Percentiles rank a stretch among this genome's conserved stretches.
phyloP scores from a whole-genome alignment of 306 rosid species.

The Hippophae tibetana region DNA sequence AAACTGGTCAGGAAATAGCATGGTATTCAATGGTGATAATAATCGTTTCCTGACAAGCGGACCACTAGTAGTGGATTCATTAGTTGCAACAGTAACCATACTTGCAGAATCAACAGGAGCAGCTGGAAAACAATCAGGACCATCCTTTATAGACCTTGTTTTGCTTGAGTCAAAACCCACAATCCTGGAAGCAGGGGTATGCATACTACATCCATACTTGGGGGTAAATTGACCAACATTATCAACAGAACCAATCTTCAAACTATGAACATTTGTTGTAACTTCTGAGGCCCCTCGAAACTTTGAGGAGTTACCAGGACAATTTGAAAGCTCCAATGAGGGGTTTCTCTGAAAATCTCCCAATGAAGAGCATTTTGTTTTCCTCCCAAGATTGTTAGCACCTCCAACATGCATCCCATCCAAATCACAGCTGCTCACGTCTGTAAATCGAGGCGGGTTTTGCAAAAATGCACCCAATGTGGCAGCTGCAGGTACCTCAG shows the following conservation, averaged over 20 bases:
- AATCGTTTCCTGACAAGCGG: constrained; percentile 76
- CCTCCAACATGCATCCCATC: constrained; percentile 33
- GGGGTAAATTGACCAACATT: constrained; percentile 26
- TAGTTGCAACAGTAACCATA: constrained; percentile 20
- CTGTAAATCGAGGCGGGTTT: constrained; percentile 46
- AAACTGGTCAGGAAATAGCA: constrained; percentile 64
- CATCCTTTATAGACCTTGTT: constrained; percentile 39
- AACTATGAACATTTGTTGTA: constrained; percentile 52
- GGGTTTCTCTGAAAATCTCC: constrained; percentile 42
- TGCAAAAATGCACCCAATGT: constrained; percentile 38
- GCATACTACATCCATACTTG: constrained; percentile 39
- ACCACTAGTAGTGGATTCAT: constrained; percentile 38
- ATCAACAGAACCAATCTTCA: constrained; percentile 47
- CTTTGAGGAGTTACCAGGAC: constrained; percentile 25
- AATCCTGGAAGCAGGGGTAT: constrained; percentile 71
- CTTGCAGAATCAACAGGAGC: constrained; percentile 28
- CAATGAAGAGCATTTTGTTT: constrained; percentile 41
- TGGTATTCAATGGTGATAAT: constrained; percentile 68
- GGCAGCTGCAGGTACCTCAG: constrained; percentile 39
- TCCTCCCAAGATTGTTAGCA: constrained; percentile 26
- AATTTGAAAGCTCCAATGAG: constrained; percentile 40
- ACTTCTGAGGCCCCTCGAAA: constrained; percentile 51
- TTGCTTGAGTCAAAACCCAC: constrained; percentile 74
- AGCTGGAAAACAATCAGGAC: constrained; percentile 22
- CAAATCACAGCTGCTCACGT: constrained; percentile 43